Percentiles rank a stretch among this genome's conserved stretches.
These are phyloP conservation scores for Nicotiana knightiana DNA, from an alignment of 257 asterid genomes.

Conservation along the genomic window DNA sequence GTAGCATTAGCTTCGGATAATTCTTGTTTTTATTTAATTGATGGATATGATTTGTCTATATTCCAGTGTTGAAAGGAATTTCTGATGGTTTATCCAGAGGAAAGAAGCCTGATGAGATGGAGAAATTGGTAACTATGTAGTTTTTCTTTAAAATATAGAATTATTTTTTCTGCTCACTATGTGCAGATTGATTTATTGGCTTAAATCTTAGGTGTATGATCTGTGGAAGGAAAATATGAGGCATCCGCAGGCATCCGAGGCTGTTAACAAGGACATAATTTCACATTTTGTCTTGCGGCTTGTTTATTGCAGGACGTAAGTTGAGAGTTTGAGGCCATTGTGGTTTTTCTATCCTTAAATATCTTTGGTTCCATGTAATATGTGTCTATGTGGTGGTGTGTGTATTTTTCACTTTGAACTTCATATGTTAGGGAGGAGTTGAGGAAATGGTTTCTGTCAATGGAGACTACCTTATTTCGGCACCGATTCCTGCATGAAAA, in stretches of 20 bases:
- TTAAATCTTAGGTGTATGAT: conserved; percentile 34
- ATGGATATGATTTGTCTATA: not conserved
- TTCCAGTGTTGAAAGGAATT: conserved; percentile 79
- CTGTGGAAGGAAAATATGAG: conserved; percentile 65
- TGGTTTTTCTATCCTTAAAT: not conserved
- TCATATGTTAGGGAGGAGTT: conserved; percentile 60
- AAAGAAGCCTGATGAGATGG: conserved; percentile 75
- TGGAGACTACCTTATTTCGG: conserved; percentile 80
- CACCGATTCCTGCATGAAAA: conserved; percentile 57
- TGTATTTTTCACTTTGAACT: not conserved
- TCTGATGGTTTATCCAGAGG: conserved; percentile 89
- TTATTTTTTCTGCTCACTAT: not conserved
- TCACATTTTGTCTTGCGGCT: conserved; percentile 95
- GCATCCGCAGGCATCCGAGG: conserved; percentile 59
- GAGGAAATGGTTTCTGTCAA: conserved; percentile 88
- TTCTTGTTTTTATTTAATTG: not conserved
- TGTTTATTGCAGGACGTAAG: conserved; percentile 92
- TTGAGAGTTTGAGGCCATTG: not conserved
- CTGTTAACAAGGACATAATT: conserved; percentile 65
- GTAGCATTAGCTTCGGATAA: not conserved
- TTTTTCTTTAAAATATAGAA: not conserved
- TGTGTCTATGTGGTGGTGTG: not conserved
- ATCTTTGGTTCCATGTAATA: not conserved
- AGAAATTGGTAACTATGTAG: conserved; percentile 41
- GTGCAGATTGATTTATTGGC: not conserved